A percentile compares a stretch with the other conserved stretches of the same genome.
These are phyloP conservation scores for Globisporangium carolinianum DNA, from an alignment of 352 stramenopile genomes.

Conservation along the genomic window DNA sequence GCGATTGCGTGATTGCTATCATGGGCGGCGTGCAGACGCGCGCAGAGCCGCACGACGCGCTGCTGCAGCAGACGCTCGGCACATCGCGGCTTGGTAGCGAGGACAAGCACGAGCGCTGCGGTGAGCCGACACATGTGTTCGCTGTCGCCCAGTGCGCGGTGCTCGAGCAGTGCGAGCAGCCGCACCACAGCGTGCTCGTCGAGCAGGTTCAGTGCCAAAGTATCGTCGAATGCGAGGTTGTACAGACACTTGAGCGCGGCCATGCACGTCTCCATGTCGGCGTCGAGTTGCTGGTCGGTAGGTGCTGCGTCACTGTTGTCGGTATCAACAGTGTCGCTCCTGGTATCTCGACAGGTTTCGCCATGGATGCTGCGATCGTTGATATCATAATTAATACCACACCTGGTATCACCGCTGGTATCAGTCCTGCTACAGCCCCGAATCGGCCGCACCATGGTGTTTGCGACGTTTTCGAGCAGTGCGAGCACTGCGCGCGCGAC, in stretches of 20 bases:
- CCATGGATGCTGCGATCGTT: no score
- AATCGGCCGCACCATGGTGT: no score
- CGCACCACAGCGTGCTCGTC: conserved; percentile 40
- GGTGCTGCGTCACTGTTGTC: not conserved
- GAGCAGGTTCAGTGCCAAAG: conserved; percentile 45
- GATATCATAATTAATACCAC: no score
- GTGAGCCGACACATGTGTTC: conserved; percentile 36
- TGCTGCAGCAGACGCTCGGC: conserved; percentile 39
- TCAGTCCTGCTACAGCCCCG: no score
- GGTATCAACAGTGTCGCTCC: not conserved
- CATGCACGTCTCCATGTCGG: conserved; percentile 43
- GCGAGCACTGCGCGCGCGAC: conserved; percentile 40
- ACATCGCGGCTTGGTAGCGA: conserved; percentile 44
- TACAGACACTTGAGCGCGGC: conserved; percentile 62
- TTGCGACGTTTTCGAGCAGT: conserved; percentile 29
- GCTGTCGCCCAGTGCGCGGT: conserved; percentile 26
- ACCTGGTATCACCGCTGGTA: not conserved
- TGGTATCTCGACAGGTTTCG: not conserved
- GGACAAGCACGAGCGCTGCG: conserved; percentile 29
- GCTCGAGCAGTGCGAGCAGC: conserved; percentile 40
- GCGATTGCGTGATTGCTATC: conserved; percentile 25
- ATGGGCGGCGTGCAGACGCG: conserved; percentile 41
- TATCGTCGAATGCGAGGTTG: conserved; percentile 58
- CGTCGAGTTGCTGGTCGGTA: not conserved
- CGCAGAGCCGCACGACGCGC: conserved; percentile 47